phyloP scores from a whole-genome alignment of 73 alveolate species.

The Blepharisma stoltei region DNA sequence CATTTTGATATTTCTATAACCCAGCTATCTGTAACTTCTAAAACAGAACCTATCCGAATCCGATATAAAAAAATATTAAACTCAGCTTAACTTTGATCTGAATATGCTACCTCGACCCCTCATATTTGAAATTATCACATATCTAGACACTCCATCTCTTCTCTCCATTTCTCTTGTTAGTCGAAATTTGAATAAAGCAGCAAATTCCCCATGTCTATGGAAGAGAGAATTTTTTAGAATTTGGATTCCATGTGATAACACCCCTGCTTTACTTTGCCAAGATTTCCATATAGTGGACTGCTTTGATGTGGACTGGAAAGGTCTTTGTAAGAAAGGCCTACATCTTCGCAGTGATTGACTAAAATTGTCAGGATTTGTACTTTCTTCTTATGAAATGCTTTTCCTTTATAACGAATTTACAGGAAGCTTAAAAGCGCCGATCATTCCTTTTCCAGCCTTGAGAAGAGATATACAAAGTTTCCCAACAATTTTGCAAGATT shows the following conservation, averaged over 20 bases:
- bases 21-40: no score
- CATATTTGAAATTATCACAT: conserved; percentile 10
- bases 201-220: neutral
- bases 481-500: conserved; percentile 12
- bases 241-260: neutral
- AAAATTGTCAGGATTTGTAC: neutral
- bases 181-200: neutral
- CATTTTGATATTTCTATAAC: no score
- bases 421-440: neutral
- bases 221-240: neutral
- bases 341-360: neutral
- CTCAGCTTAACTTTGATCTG: neutral
- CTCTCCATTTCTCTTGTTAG: neutral
- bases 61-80: no score
- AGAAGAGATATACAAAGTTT: neutral
- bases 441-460: conserved; percentile 8
- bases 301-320: neutral
- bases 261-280: neutral
- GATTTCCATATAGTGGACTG: no score
- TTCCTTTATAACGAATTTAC: neutral
- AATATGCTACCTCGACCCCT: conserved; percentile 14
- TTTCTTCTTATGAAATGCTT: neutral
- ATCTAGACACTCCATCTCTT: neutral
- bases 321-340: neutral
- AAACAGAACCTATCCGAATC: no score